Evolutionary conservation across 2,329 filamentous ascomycete genomes (phyloP), one percentile per base, ranked within the genome.

Genomic region (Phialemoniopsis sp.): DNA sequence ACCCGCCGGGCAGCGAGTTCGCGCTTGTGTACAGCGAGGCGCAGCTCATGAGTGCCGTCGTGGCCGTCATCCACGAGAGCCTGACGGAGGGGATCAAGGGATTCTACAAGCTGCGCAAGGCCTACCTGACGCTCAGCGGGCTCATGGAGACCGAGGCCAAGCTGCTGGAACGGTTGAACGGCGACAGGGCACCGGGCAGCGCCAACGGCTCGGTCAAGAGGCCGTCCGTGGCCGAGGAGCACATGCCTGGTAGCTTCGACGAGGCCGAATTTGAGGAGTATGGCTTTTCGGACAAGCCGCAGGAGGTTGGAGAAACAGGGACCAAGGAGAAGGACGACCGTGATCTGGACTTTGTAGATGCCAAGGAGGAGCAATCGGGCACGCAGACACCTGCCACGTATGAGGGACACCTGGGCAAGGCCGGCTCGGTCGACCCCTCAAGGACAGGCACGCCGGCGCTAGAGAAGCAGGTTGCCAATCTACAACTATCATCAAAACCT

Each of bases 71-170:
- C 51, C 94, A 94, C 49, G 93, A 97, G 67, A 95, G 87, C 57
- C 65, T 97, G 52, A 91, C 90, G 0, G 93, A 97, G 59, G 89
- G 82, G 13, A 78, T 97, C 59, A 89, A 85, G 62, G 89, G 89
- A 6, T 97, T 97, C 55, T 94, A 95, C 57, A 95, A 93, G 62
- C 64, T 97, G 50, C 76, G 91, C 45, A 95, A 94, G 58, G 91
- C 91, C 0, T 97, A 87, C 54, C 68, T 89, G 30, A 85, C 89
- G 0, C 70, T 98, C 4, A 86, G 95, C 53, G 74, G 73, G 9
- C 87, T 98, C 40, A 73, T 90, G 55, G 76, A 85, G 44, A 77
- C 83, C 28, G 90, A 95, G 62, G 75, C 75, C 17, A 79, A 74
- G 44, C 69, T 66, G 45, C 39, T 72, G n/a, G 54, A 62, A 35